Evolutionary conservation across 768 basidiomycete species (phyloP).

Genomic region (Hypsizygus marmoreus): DNA sequence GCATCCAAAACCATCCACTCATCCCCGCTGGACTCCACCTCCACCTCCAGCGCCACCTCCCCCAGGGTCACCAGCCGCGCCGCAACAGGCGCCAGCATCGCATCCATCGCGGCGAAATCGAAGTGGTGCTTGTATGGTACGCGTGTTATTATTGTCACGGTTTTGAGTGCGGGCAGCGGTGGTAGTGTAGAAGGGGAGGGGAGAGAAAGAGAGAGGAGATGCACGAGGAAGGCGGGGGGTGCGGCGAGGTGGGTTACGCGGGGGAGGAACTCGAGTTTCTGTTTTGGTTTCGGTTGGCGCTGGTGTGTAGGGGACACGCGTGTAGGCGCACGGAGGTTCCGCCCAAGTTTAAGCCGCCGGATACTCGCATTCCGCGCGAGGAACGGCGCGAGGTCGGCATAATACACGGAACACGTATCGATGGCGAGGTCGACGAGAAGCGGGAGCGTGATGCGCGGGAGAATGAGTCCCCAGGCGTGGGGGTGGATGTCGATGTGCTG

Average conservation of each 20-base stretch:
- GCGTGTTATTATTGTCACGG: conserved; percentile 7
- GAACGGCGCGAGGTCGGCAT: conserved; percentile 2
- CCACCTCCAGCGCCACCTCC: conserved; percentile 7
- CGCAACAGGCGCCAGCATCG: conserved; percentile 2
- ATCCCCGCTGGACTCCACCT: conserved; percentile 9
- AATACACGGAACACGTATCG: conserved; percentile 13
- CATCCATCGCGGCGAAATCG: conserved; percentile 6
- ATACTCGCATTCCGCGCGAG: conserved; percentile 12
- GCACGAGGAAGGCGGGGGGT: conserved; percentile 1
- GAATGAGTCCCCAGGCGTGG: conserved; percentile 20
- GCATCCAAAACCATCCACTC: conserved; percentile 10
- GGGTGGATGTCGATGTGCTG: conserved; percentile 17
- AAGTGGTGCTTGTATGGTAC: conserved; percentile 3
- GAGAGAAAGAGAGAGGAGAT: conserved; percentile 8
- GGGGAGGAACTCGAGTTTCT: not conserved
- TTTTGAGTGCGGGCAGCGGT: conserved; percentile 4
- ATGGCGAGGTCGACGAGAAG: conserved; percentile 23
- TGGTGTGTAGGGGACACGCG: not conserved
- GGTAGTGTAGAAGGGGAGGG: no score
- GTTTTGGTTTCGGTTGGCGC: not conserved
- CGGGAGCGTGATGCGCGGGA: conserved; percentile 23
- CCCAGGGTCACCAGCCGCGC: no score
- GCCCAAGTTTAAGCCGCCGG: conserved; percentile 10
- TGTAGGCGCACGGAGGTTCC: conserved; percentile 3
- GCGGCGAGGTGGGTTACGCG: conserved; percentile 11